Base-by-base conservation (phyloP, 2,329 filamentous ascomycete species). In the Talaromyces sp. region DNA sequence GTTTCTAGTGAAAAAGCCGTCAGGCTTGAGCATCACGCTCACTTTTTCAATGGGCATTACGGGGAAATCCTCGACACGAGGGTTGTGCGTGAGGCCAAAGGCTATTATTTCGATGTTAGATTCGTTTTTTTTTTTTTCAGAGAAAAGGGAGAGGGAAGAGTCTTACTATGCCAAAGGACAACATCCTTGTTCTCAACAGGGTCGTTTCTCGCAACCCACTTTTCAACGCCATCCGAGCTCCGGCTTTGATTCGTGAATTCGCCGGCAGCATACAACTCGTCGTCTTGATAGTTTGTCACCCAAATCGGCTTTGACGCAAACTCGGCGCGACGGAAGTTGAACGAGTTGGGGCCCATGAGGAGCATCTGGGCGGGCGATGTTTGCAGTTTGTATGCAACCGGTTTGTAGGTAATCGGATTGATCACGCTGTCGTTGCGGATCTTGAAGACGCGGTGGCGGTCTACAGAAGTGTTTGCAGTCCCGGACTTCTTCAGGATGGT, bases 51-150 rank as follows among this genome's bases (percentile, higher is more conserved):
- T 82, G 0, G 87, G 87, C 87, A 89, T 89, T 47, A 89, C 84
- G 0, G 87, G 87, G 73, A 88, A 89, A 68, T 89, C 87, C 68
- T 89, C 87, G 28, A 85, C 79, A 5, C 86, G 77, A 0, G 86
- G 85, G 30, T 87, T 84, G 65, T 89, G 87, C 36, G 87, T 89
- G 30, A 87, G 82, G 18, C 87, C 80, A 60, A 80, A 79, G 28
- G 74, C 73, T 76, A 34, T 18, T 23, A 18, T 27, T 12, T 50
- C 30, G 16, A 23, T 7, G 18, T 61, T 59, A 59, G 51, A 8
- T 36, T 58, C 27, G 28, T 47, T n/a, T 42, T 14, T 5, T 6
- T 31, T 23, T 5, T n/a, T 31, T 67, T 82, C 23, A 23, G 23
- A 23, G 23, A 23, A 23, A 23, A 23, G 23, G 23, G 23, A 23